phyloP scores from a whole-genome alignment of 257 asterid species.

The Hygrophila difformis region DNA sequence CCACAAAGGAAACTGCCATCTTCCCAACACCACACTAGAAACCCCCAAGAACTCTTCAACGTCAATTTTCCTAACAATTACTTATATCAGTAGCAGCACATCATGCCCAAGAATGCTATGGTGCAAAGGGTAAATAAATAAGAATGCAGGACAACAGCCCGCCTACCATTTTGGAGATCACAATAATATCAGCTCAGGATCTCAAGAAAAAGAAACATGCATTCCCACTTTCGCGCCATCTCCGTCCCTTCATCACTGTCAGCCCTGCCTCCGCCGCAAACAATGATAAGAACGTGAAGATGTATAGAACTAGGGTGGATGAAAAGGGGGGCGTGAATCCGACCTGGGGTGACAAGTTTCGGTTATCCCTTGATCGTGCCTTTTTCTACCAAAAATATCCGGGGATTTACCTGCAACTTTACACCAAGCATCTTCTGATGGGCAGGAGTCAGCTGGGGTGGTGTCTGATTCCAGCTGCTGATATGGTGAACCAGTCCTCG shows the following conservation, averaged over 20 bases:
- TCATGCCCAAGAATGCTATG: background rate
- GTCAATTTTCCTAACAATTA: background rate
- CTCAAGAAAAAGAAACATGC: constrained; percentile 16
- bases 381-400: constrained; percentile 22
- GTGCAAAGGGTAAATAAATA: too few species aligned
- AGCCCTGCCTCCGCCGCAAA: background rate
- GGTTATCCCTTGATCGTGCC: constrained; percentile 17
- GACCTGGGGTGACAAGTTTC: constrained; percentile 39
- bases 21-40: constrained; percentile 14
- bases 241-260: constrained; percentile 28
- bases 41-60: constrained; percentile 21
- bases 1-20: constrained; percentile 37
- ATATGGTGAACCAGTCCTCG: constrained; percentile 16
- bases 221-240: constrained; percentile 16
- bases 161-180: constrained; percentile 25
- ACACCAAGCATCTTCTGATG: constrained; percentile 25
- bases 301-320: constrained; percentile 26
- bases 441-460: constrained; percentile 38
- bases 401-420: constrained; percentile 28
- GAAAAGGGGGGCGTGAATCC: constrained; percentile 29
- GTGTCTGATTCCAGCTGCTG: constrained; percentile 39
- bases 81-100: background rate
- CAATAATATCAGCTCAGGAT: constrained; percentile 38
- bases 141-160: constrained; percentile 10
- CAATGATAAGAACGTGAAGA: background rate